Evolutionary conservation across 345 rosid genomes (phyloP), one percentile per base, ranked within the genome.

Genomic region (Populus nigra): DNA sequence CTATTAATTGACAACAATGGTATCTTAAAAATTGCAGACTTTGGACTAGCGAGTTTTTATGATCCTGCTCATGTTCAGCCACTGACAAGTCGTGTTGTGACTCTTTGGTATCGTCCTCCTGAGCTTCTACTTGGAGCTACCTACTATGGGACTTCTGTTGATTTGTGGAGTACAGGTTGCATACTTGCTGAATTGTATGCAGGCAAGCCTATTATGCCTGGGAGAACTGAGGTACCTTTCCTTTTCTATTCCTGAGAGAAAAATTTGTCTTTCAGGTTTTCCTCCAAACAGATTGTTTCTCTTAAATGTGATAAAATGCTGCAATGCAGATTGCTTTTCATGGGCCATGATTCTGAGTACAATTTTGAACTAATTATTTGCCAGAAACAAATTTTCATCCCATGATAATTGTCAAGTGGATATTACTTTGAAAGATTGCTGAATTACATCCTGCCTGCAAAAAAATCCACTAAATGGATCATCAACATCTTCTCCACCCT

Each of bases 131-230:
- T 96, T 25, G 99, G 99, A 68, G 99, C 99, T 75, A 96, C 94
- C 38, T 88, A 83, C 77, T 96, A 96, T 74, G 90, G 94, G 55
- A 89, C 90, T 71, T 92, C 98, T 68, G 98, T 96, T 73, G 99
- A 96, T 85, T 87, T 93, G 74, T 96, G 99, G 99, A 96, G 99
- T 78, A 76, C 94, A 5, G 99, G 99, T 73, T 96, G 99, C 83
- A 93, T 96, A 85, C 93, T 93, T 80, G 97, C 99, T 49, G 99
- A 96, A 72, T 72, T 96, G 45, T 93, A 93, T 81, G 94, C 97
- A 11, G 99, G 98, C 86, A 96, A 96, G 87, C 99, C 98, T 75
- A 93, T 96, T n/a, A 93, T 96, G 99, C 99, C 98, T 47, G 99
- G 99, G 87, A 90, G 98, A 90, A 96, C 99, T 20, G 99, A 96